Conservation (phyloP, 192 early-diverging fungal species). For the Spizellomyces punctatus region DNA sequence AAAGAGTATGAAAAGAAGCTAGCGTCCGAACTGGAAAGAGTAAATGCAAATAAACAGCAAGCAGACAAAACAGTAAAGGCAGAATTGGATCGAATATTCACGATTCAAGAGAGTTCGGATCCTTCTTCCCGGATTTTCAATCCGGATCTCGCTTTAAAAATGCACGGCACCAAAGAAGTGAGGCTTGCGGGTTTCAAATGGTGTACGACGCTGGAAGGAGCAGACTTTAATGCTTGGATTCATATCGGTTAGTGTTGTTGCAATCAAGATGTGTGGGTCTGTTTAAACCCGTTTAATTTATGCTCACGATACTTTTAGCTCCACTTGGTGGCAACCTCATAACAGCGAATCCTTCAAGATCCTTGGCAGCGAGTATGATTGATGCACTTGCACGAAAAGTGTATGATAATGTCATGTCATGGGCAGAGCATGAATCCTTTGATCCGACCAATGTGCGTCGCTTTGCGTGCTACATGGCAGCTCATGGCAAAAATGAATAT, state of each 20-base stretch:
- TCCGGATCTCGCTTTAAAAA: slow-evolving; percentile 8
- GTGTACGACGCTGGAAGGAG: slow-evolving; percentile 23
- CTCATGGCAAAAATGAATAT: slow-evolving; percentile 31
- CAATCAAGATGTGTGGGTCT: not conserved
- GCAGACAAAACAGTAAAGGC: not conserved
- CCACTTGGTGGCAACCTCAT: slow-evolving; percentile 23
- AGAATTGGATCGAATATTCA: slow-evolving; percentile 21
- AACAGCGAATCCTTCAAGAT: slow-evolving; percentile 28
- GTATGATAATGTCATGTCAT: slow-evolving; percentile 28
- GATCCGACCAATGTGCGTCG: slow-evolving; percentile 16
- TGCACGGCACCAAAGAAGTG: slow-evolving; percentile 16
- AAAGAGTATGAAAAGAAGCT: slow-evolving; percentile 28
- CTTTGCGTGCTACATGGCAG: slow-evolving; percentile 36
- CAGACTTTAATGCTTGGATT: slow-evolving; percentile 25
- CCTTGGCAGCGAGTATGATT: slow-evolving; percentile 22
- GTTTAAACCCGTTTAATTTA: not conserved
- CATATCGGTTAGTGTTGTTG: slow-evolving; percentile 12
- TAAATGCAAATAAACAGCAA: slow-evolving; percentile 10
- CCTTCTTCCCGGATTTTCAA: slow-evolving; percentile 19
- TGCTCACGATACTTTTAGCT: not conserved
- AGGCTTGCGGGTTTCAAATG: slow-evolving; percentile 25
- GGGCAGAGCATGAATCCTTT: slow-evolving; percentile 18
- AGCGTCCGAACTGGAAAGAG: slow-evolving; percentile 2
- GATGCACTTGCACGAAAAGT: slow-evolving; percentile 31
- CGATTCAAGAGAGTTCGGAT: not conserved